phyloP scores from a whole-genome alignment of 2,329 filamentous ascomycete genomes.

The Fusarium floridanum region DNA sequence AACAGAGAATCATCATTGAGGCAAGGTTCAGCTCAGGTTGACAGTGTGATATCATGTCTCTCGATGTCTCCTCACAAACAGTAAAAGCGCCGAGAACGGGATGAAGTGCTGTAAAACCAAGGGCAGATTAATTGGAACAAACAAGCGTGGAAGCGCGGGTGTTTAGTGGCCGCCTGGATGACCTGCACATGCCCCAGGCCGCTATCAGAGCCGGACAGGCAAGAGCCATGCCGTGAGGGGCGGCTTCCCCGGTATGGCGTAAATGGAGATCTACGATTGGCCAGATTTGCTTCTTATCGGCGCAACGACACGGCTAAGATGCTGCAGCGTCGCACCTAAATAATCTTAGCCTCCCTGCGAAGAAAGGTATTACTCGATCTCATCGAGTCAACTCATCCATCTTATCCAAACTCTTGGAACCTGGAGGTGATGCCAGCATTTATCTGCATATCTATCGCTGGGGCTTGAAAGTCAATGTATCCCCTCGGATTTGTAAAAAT shows the following conservation, averaged over 20 bases:
- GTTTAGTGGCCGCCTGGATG: conserved; percentile 26
- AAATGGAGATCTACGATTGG: conserved; percentile 34
- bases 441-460: conserved; percentile 21
- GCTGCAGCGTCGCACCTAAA: conserved; percentile 28
- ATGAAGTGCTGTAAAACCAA: not conserved
- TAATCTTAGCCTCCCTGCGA: conserved; percentile 28
- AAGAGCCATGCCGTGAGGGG: conserved; percentile 33
- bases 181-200: conserved; percentile 32
- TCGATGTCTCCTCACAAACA: not conserved
- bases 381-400: conserved; percentile 57
- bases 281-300: conserved; percentile 32
- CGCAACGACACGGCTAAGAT: conserved; percentile 34
- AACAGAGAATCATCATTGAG: conserved; percentile 14
- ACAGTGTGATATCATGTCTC: conserved; percentile 9
- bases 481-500: conserved; percentile 5
- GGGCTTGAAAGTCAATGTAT: not conserved
- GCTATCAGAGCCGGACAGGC: conserved; percentile 31
- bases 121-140: not conserved
- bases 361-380: conserved; percentile 57
- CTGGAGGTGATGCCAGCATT: conserved; percentile 2
- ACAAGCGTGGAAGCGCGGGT: not conserved
- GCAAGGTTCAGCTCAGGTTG: conserved; percentile 14
- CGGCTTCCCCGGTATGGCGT: conserved; percentile 42
- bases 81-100: not conserved
- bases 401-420: conserved; percentile 10